Evolutionary conservation across 257 asterid genomes (phyloP).

Genomic region (Leonotis leonurus): DNA sequence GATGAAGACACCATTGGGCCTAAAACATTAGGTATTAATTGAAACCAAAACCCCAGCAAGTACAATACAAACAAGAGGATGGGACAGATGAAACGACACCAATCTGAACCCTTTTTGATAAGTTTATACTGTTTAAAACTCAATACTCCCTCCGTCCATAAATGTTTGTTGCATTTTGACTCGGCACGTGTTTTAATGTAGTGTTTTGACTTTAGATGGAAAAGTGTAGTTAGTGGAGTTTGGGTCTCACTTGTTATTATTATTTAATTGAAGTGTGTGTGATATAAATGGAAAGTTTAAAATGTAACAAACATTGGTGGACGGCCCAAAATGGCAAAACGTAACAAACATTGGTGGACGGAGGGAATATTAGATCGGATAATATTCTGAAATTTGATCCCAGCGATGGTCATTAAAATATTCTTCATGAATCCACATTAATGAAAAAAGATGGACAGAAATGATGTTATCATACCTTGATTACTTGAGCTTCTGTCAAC

Average conservation of each 20-base stretch:
- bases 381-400: neutral
- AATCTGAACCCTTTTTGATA: neutral
- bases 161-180: too few relatives aligned
- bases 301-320: too few relatives aligned
- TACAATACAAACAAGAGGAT: neutral
- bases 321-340: too few relatives aligned
- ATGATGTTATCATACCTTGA: conserved; percentile 38
- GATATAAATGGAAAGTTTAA: too few relatives aligned
- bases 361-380: neutral
- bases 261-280: too few relatives aligned
- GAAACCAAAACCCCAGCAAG: neutral
- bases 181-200: too few relatives aligned
- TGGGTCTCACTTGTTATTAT: too few relatives aligned
- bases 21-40: conserved; percentile 25
- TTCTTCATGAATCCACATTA: neutral
- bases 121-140: neutral
- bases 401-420: neutral
- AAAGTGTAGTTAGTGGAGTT: too few relatives aligned
- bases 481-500: conserved; percentile 36
- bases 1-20: conserved; percentile 35
- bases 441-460: conserved; percentile 8
- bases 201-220: too few relatives aligned
- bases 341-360: too few relatives aligned
- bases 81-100: neutral
- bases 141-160: too few relatives aligned